Base-by-base conservation (phyloP, 495 filamentous ascomycete species). In the Aspergillus saccharolyticus region DNA sequence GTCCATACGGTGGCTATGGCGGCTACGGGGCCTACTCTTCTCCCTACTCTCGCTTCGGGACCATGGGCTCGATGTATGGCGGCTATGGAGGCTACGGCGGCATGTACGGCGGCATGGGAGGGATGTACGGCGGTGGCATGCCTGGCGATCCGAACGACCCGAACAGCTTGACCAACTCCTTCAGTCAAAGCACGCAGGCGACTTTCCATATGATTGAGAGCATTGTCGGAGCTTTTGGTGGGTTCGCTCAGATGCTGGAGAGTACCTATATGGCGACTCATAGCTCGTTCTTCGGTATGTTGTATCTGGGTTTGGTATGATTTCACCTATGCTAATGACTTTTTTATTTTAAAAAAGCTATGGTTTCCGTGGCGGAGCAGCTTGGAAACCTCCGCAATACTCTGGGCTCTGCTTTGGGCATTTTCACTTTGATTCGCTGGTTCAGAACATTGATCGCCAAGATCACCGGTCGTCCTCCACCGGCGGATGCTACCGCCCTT, bases 221-320 rank as follows among this genome's bases (percentile, higher is more conserved):
- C 60, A 89, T 99, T 44, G 94, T 97, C n/a, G 88, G 90, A n/a
- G 92, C 95, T 16, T 97, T 78, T 61, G 90, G 93, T 25, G 95
- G 95, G 2, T 96, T 99, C 68, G 92, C 95, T 17, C 95, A 99
- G 79, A 97, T 99, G 95, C 81, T 99, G 12, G 94, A 99, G 74
- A 97, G 93, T 72, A 97, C 95, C 12, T 99, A 96, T 65, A 97
- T 99, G 95, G 94, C 95, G n/a, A 99, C 95, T 3, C 95, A 97
- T 76, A 95, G 89, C 50, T 93, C 88, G 51, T 99, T 99, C 74
- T 97, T 97, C 69, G 94, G 93, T 97, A 84, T 69, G 88, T 33
- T 52, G 56, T 39, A 52, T 7, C 30, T 20, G 47, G 44, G 62
- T 42, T 53, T 30, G 24, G 9, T 16, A 24, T 14, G 44, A 17